Evolutionary conservation across 2,329 filamentous ascomycete species (phyloP).

Genomic region (Endothia cerciana): DNA sequence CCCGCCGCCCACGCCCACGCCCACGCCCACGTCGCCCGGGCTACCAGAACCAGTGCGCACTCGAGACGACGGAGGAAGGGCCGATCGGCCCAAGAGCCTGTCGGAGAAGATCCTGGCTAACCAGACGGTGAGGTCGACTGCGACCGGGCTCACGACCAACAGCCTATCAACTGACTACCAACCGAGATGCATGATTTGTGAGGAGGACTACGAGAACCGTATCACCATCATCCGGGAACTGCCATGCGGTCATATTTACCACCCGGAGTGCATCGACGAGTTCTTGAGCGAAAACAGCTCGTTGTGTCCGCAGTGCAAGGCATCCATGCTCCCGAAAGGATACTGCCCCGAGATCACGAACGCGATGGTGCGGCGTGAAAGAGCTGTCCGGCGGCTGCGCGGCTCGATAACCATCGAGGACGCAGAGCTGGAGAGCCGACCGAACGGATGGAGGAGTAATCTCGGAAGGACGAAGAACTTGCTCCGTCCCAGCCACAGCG

Average conservation of each 20-base stretch:
- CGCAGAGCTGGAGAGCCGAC: slow-evolving; percentile 34
- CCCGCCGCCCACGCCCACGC: slow-evolving; percentile 44
- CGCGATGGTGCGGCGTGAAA: slow-evolving; percentile 81
- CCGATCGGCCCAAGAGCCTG: slow-evolving; percentile 17
- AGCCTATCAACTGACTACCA: slow-evolving; percentile 66
- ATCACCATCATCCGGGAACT: slow-evolving; percentile 79
- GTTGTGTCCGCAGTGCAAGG: slow-evolving; percentile 89
- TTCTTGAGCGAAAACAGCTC: slow-evolving; percentile 80
- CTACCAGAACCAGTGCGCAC: slow-evolving; percentile 27
- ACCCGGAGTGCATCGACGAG: slow-evolving; percentile 87
- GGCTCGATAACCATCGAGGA: slow-evolving; percentile 54
- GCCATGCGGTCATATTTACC: slow-evolving; percentile 90
- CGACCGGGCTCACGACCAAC: slow-evolving; percentile 34
- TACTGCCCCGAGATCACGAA: slow-evolving; percentile 77
- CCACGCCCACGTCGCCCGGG: slow-evolving; percentile 42
- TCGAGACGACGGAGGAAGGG: slow-evolving; percentile 22
- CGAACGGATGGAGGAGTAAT: slow-evolving; percentile 31
- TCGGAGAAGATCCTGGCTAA: slow-evolving; percentile 33
- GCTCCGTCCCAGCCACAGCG: slow-evolving; percentile 31
- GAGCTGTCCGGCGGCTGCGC: slow-evolving; percentile 65
- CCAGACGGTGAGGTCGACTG: slow-evolving; percentile 30
- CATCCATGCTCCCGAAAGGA: slow-evolving; percentile 72
- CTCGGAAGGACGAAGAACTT: slow-evolving; percentile 33
- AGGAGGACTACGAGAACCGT: slow-evolving; percentile 75
- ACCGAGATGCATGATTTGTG: slow-evolving; percentile 85